phyloP scores from a whole-genome alignment of 192 early-diverging fungal species.

The Umbelopsis sp. region DNA sequence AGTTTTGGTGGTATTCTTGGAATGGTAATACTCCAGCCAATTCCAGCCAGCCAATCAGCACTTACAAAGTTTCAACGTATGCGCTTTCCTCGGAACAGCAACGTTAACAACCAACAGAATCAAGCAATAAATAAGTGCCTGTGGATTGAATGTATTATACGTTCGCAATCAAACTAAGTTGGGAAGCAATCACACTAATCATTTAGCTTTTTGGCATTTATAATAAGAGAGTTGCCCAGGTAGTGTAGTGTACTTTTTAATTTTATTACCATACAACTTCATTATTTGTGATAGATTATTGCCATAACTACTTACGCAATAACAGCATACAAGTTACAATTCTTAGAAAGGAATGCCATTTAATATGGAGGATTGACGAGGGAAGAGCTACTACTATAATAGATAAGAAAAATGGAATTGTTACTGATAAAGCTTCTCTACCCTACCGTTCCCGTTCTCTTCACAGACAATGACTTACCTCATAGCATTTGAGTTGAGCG shows the following conservation, averaged over 20 bases:
- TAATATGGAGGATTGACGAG: slow-evolving; percentile 5
- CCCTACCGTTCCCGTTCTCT: not conserved
- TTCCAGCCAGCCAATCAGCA: not conserved
- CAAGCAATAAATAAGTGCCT: too few relatives aligned
- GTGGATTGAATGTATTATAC: too few relatives aligned
- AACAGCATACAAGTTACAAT: not conserved
- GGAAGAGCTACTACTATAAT: not conserved
- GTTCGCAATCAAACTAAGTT: too few relatives aligned
- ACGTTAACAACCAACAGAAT: too few relatives aligned
- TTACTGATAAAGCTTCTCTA: not conserved
- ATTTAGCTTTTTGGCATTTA: too few relatives aligned
- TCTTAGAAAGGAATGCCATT: not conserved
- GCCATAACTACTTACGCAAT: not conserved
- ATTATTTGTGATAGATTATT: not conserved
- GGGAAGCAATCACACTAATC: too few relatives aligned
- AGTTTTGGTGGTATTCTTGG: not conserved
- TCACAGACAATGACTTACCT: not conserved
- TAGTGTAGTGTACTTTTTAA: too few relatives aligned
- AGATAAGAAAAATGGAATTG: not conserved
- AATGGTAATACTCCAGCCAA: not conserved
- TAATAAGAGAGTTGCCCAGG: too few relatives aligned
- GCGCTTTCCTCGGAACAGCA: too few relatives aligned
- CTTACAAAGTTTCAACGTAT: not conserved
- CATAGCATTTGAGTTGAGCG: slow-evolving; percentile 1
- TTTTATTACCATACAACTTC: not conserved